Base-by-base conservation (phyloP, 768 basidiomycete genomes). In the Phaeotremella skinneri region DNA sequence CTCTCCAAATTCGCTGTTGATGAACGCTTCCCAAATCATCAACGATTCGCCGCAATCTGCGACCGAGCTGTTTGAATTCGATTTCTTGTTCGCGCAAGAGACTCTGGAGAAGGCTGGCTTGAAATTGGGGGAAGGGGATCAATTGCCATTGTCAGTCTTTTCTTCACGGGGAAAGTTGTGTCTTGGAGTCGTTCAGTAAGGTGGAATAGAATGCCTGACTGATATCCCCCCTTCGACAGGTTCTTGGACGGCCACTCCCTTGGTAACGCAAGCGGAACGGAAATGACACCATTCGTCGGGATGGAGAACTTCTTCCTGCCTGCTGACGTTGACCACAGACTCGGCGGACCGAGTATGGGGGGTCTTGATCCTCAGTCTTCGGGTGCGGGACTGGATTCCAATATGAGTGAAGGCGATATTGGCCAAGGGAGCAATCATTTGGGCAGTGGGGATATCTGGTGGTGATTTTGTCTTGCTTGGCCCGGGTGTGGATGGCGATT, bases 291-390 rank as follows among this genome's bases (percentile, higher is more conserved):
- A 9, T 65, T 61, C 58, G 56, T 75, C 13, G 75, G 75, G 2
- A 60, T 77, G 41, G 76, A 77, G 55, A 61, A 63, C 14, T 77
- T 74, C 63, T 77, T 77, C 69, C 55, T 77, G n/a, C 76, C 76
- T 27, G 64, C 67, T 26, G 72, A 69, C n/a, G 56, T 74, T 27
- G 72, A 74, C 32, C 59, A 66, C 41, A 42, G 58, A n/a, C 49
- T 74, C 2, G 65, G 53, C 6, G 67, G 63, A 27, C 66, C 67
- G 2, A 34, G 6, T 4, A 57, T 45, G 43, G 11, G 17, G 7
- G 34, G 34, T 37, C 34, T 37, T 7, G 34, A 37, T 37, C 34
- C 7, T 37, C 34, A n/a, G n/a, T n/a, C n/a, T n/a, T n/a, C n/a
- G n/a, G n/a, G n/a, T n/a, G n/a, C n/a, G n/a, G n/a, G n/a, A n/a